phyloP scores from a whole-genome alignment of 2,329 filamentous ascomycete genomes.

The Trichoderma sp. region DNA sequence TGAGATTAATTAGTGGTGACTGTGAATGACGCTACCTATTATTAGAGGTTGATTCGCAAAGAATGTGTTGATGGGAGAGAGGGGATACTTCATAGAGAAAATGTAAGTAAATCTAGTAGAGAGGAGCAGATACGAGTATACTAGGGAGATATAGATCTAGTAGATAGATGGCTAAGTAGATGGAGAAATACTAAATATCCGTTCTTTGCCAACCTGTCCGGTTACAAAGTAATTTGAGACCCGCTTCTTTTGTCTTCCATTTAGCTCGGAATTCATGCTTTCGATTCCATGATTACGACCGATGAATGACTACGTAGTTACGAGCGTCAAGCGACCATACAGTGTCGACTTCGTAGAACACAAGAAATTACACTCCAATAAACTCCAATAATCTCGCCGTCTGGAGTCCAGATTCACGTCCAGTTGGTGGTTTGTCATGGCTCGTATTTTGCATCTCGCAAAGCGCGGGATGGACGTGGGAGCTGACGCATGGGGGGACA shows the following conservation, averaged over 20 bases:
- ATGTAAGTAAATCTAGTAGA: background rate
- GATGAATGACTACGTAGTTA: background rate
- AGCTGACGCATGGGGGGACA: background rate
- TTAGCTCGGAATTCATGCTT: background rate
- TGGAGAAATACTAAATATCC: background rate
- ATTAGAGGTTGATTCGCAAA: background rate
- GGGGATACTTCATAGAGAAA: background rate
- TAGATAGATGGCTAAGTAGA: background rate
- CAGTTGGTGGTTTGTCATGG: background rate
- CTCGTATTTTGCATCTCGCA: background rate
- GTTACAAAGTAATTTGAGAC: background rate
- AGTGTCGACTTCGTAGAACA: background rate
- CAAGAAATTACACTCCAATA: background rate
- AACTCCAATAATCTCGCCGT: background rate
- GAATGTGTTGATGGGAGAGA: background rate
- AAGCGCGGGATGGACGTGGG: slow-evolving; percentile 3
- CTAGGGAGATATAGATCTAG: background rate
- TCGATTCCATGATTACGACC: background rate
- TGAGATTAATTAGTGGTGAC: background rate
- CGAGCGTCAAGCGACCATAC: background rate
- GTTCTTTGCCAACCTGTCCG: background rate
- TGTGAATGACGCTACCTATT: background rate
- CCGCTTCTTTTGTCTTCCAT: background rate
- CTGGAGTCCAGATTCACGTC: background rate
- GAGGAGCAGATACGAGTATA: background rate